Percentiles rank a stretch among this genome's conserved stretches.
phyloP scores from a whole-genome alignment of 1,139 yeast species.

The Saccharomycopsis hybrid region DNA sequence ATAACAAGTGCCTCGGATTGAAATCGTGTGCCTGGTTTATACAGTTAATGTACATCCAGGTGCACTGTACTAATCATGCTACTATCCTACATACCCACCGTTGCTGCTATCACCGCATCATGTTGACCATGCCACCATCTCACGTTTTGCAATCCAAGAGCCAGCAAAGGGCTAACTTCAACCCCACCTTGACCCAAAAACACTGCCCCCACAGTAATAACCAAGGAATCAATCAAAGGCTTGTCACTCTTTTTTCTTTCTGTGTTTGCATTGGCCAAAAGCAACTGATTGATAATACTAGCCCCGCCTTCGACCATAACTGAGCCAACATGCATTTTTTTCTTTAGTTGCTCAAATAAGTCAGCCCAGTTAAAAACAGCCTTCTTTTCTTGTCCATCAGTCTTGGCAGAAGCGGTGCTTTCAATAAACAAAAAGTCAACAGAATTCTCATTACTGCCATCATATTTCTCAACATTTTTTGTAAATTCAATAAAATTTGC shows the following conservation, averaged over 20 bases:
- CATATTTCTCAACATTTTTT: no score
- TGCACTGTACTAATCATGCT: no score
- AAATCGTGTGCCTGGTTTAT: no score
- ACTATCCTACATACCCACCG: no score
- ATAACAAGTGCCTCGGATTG: no score
- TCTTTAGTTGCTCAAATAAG: constrained; percentile 37
- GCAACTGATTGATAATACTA: constrained; percentile 55
- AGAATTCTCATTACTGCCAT: constrained; percentile 24
- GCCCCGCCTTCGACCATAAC: constrained; percentile 98
- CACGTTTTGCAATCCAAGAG: constrained; percentile 38
- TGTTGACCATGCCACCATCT: constrained; percentile 77
- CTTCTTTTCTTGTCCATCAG: no score
- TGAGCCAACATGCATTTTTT: constrained; percentile 41
- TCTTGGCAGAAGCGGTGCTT: no score
- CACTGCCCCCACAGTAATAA: constrained; percentile 80
- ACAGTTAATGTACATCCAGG: no score
- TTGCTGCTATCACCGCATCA: constrained; percentile 49
- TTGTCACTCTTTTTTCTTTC: constrained; percentile 22
- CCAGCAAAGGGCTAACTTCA: constrained; percentile 50
- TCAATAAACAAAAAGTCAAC: neutral
- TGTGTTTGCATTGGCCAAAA: no score
- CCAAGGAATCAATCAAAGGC: constrained; percentile 50
- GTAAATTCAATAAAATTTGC: no score
- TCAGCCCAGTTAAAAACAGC: constrained; percentile 42
- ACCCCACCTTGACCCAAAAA: constrained; percentile 73